Evolutionary conservation across 495 filamentous ascomycete species (phyloP), one percentile per base, ranked within the genome.

Genomic region (Aspergillus kassunensis): DNA sequence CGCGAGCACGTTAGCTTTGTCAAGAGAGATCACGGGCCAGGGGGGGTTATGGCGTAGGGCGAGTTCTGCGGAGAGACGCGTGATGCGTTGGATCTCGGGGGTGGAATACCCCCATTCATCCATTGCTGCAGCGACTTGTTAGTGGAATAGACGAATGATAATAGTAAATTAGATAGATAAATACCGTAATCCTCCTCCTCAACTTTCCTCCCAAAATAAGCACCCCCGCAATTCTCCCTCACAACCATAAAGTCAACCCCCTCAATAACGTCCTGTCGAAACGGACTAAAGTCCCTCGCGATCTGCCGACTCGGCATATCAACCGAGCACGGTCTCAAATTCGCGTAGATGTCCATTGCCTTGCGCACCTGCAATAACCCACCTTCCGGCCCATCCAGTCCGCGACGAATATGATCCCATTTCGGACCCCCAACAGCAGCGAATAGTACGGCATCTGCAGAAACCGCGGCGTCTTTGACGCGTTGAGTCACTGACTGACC

Each of bases 1-100:
- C 11, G 77, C 75, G 5, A 80, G 62, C 3, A 80, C 77, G 55
- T 80, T 80, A 0, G 75, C 77, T 49, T 79, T 80, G 56, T 80
- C 77, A 19, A 70, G 61, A 2, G 69, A 72, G 47, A 73, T 72
- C 1, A 77, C 70, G 9, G 70, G 70, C 63, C 69, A 69, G 0
- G 71, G 69, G n/a, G 71, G 71, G 49, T 72, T 54, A 39, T 71
- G 67, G 30, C 71, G 66, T 10, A 71, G 62, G 12, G 77, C 75
- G 12, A 80, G 59, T 34, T 75, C 62, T 0, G 74, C 76, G 0
- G 74, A 66, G 10, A 78, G 65, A 39, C 76, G 71, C 4, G 71
- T 66, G n/a, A 77, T 59, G 15, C 77, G 69, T 55, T 78, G 68
- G 56, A 80, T 68, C 48, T 80, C 77, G 10, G 62, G 41, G 37